A percentile compares a stretch with the other conserved stretches of the same genome.
These are phyloP conservation scores for Paramecium pentaurelia DNA, from an alignment of 73 alveolate genomes.

Conservation along the genomic window DNA sequence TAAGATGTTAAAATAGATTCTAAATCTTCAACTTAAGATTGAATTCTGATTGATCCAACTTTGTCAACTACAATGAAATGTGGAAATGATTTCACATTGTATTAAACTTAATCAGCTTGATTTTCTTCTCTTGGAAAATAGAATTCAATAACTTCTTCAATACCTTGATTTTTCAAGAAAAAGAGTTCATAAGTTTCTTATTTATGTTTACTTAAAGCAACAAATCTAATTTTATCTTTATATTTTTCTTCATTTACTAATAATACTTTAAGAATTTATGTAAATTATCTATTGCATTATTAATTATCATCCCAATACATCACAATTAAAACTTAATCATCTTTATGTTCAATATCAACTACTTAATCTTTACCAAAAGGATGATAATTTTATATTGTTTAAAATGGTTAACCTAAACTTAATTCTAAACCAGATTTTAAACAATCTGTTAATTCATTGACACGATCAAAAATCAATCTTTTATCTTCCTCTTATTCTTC, in stretches of 20 bases:
- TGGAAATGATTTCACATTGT: not conserved
- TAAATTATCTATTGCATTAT: not conserved
- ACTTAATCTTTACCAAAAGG: not conserved
- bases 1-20: not conserved
- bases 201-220: not conserved
- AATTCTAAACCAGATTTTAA: not conserved
- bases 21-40: not conserved
- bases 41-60: not conserved
- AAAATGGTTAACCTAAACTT: not conserved
- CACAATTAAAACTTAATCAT: not conserved
- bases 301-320: not conserved
- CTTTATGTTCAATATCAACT: not conserved
- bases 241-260: not conserved
- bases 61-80: not conserved
- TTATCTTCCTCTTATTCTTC: not conserved
- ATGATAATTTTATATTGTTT: not conserved
- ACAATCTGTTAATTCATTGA: not conserved
- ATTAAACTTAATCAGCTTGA: not conserved
- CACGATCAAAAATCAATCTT: not conserved
- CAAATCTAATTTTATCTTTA: not conserved
- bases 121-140: not conserved
- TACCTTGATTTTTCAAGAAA: not conserved
- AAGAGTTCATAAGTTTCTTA: not conserved
- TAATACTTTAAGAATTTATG: not conserved
- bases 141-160: not conserved